Base-by-base conservation (phyloP, 73 alveolate genomes). In the Stentor roeselii region DNA sequence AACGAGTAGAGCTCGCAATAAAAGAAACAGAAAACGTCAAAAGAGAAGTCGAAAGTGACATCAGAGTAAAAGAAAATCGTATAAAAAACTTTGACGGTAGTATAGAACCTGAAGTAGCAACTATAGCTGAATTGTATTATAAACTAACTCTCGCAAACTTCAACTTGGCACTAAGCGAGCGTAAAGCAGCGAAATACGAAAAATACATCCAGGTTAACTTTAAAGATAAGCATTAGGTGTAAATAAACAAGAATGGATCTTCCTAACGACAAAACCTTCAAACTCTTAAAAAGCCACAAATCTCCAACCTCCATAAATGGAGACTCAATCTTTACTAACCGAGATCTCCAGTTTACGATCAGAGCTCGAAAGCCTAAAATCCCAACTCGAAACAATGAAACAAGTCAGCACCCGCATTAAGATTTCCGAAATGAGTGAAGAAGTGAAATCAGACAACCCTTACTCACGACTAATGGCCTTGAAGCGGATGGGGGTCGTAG, bases 391-490 rank as follows among this genome's bases (percentile, higher is more conserved):
- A 32, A 21, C 21, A 27, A 15, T 30, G 21, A 67, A 67, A 67
- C 11, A 1, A 14, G 21, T 27, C 21, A 34, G 80, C 41, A n/a
- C n/a, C 11, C 21, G 80, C 27, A n/a, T 14, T 14, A 67, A 67
- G 34, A 67, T 67, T 32, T 32, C n/a, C 11, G 80, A 30, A 30
- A 67, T 67, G 80, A 67, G 80, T 2, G 41, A 67, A 67, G 80
- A 67, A 67, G 80, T 67, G 42, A 36, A 34, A 1, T 36, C 21
- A 27, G 97, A 95, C 60, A 95, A 95, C 90, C 99, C 99, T 31
- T 95, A 95, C 88, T 90, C 98, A 76, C 87, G 99, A 60, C 93
- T 97, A 36, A 96, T 97, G 99, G 99, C 99, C 30, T 87, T 97
- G 42, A 96, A 97, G 88, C 91, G 97, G 67, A 97, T 97, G 99